phyloP scores from a whole-genome alignment of 257 asterid species.

The Lavandula angustifolia region DNA sequence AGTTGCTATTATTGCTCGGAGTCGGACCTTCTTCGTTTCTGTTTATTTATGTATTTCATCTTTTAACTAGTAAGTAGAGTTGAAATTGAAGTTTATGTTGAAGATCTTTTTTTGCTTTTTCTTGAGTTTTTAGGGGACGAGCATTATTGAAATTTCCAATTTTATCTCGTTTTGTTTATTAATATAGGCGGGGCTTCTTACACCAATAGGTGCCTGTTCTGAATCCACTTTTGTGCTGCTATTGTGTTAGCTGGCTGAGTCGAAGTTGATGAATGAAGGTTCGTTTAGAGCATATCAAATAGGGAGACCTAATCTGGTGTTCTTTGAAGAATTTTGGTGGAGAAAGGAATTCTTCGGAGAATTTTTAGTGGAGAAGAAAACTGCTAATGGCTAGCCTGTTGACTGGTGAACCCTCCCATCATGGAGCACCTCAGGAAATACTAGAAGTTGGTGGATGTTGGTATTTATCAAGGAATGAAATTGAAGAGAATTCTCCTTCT shows the following conservation, averaged over 20 bases:
- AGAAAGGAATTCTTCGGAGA: constrained; percentile 19
- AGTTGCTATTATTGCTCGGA: too few species aligned
- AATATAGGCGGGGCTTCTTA: not conserved
- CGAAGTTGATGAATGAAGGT: constrained; percentile 36
- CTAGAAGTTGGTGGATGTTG: constrained; percentile 65
- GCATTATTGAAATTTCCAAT: not conserved
- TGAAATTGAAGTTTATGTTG: too few species aligned
- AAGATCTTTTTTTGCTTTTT: too few species aligned
- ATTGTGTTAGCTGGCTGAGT: constrained; percentile 15
- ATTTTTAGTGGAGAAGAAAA: too few species aligned
- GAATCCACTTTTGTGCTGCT: not conserved
- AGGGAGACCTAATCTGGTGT: constrained; percentile 29
- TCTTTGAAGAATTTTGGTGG: constrained; percentile 30
- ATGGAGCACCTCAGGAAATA: constrained; percentile 61
- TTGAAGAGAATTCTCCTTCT: constrained; percentile 88
- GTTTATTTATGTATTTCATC: too few species aligned
- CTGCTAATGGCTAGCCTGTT: constrained; percentile 57
- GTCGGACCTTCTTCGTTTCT: too few species aligned
- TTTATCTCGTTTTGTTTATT: not conserved
- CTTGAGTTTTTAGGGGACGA: too few species aligned
- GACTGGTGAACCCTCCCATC: constrained; percentile 68
- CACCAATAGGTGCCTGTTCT: not conserved
- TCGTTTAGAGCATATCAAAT: constrained; percentile 33
- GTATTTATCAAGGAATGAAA: constrained; percentile 83
- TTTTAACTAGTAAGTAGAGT: too few species aligned